A percentile compares a stretch with the other conserved stretches of the same genome.
Conservation (phyloP, 2,329 filamentous ascomycete genomes). For the Colletotrichum sp. region DNA sequence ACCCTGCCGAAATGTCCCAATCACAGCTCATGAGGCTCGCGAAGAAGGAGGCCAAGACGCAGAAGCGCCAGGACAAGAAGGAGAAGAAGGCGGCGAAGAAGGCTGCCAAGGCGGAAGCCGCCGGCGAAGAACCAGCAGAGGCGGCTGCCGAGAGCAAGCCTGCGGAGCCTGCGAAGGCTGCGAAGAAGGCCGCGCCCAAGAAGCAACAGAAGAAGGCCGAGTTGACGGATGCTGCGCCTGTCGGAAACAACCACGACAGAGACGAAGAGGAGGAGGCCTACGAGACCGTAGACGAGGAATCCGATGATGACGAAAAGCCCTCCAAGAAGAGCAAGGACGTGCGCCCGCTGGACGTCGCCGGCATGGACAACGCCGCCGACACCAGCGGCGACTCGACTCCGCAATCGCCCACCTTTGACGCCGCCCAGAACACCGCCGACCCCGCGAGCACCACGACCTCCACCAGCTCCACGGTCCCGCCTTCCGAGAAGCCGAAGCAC, state of each 20-base stretch:
- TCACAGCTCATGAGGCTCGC: slow-evolving; percentile 21
- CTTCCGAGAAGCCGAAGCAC: slow-evolving; percentile 67
- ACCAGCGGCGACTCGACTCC: slow-evolving; percentile 42
- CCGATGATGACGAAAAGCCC: slow-evolving; percentile 22
- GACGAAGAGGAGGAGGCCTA: slow-evolving; percentile 20
- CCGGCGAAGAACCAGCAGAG: background rate
- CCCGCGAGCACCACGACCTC: slow-evolving; percentile 69
- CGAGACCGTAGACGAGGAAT: slow-evolving; percentile 13
- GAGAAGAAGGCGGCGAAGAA: slow-evolving; percentile 35
- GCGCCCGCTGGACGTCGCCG: slow-evolving; percentile 31
- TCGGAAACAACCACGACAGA: slow-evolving; percentile 12
- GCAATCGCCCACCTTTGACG: slow-evolving; percentile 68
- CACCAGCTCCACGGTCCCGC: slow-evolving; percentile 68
- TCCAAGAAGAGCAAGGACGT: slow-evolving; percentile 17
- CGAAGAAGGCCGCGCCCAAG: slow-evolving; percentile 40
- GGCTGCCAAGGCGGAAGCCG: slow-evolving; percentile 25
- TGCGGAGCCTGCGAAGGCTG: slow-evolving; percentile 40
- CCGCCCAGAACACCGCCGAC: slow-evolving; percentile 44
- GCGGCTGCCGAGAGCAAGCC: slow-evolving; percentile 45
- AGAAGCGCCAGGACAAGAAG: slow-evolving; percentile 54
- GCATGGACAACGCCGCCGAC: slow-evolving; percentile 45
- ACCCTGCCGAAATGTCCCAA: slow-evolving; percentile 24
- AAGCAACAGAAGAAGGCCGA: slow-evolving; percentile 34
- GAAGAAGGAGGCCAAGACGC: slow-evolving; percentile 34
- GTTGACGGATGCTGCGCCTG: slow-evolving; percentile 24